These are phyloP conservation scores for Ceratocystis colombiana DNA, from an alignment of 2,329 filamentous ascomycete genomes.

Conservation along the genomic window DNA sequence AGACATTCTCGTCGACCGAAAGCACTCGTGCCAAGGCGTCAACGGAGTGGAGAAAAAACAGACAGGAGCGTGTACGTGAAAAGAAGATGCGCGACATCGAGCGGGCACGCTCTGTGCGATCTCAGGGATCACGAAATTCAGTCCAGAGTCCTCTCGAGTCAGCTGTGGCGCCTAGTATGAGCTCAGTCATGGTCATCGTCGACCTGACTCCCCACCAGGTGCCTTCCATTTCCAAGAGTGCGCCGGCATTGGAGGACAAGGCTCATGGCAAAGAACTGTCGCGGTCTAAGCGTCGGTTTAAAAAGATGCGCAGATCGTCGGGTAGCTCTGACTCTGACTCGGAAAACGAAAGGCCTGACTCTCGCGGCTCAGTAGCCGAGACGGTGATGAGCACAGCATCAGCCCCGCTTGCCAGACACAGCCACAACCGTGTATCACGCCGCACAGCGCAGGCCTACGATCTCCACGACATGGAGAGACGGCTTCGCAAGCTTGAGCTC, in stretches of 20 bases:
- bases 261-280: neutral
- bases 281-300: neutral
- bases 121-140: constrained; percentile 23
- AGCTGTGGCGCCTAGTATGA: constrained; percentile 29
- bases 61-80: constrained; percentile 34
- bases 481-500: constrained; percentile 38
- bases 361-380: constrained; percentile 16
- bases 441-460: constrained; percentile 29
- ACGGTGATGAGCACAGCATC: neutral
- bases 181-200: constrained; percentile 36
- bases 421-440: constrained; percentile 17
- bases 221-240: constrained; percentile 3
- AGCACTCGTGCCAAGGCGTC: constrained; percentile 11
- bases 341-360: constrained; percentile 1
- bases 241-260: neutral
- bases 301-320: neutral
- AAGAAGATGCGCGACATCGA: constrained; percentile 37
- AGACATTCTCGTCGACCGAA: constrained; percentile 6
- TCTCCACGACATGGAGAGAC: constrained; percentile 40
- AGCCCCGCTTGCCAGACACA: constrained; percentile 25
- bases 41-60: constrained; percentile 22
- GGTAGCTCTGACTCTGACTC: neutral
- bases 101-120: constrained; percentile 30
- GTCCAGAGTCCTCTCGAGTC: constrained; percentile 1
- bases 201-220: constrained; percentile 32